phyloP scores from a whole-genome alignment of 805 yeast species.

The Candida quercuum region DNA sequence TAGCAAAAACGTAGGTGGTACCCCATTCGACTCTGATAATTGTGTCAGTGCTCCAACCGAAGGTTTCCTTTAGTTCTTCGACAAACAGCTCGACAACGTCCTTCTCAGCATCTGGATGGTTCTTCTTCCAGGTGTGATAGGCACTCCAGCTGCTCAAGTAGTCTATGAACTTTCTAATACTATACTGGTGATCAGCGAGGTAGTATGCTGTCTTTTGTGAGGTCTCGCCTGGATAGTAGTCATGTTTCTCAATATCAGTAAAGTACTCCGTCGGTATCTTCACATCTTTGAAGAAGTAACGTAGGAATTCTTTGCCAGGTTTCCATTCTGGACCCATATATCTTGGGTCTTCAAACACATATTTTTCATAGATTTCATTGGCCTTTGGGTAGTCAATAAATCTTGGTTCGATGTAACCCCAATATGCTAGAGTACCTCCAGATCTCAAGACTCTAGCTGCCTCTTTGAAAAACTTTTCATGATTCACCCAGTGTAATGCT shows the following conservation, averaged over 20 bases:
- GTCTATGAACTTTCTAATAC: slow-evolving; percentile 40
- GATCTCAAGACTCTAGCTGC: slow-evolving; percentile 44
- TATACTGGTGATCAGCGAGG: slow-evolving; percentile 36
- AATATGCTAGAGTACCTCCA: slow-evolving; percentile 62
- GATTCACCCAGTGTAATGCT: slow-evolving; percentile 73
- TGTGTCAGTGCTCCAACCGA: slow-evolving; percentile 43
- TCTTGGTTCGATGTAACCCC: slow-evolving; percentile 69
- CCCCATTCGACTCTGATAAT: slow-evolving; percentile 46
- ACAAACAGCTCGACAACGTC: slow-evolving; percentile 47
- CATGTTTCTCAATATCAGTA: slow-evolving; percentile 32
- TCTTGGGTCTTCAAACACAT: slow-evolving; percentile 38
- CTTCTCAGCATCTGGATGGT: slow-evolving; percentile 30
- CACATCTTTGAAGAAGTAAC: slow-evolving; percentile 37
- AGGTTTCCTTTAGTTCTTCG: slow-evolving; percentile 33
- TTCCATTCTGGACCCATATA: slow-evolving; percentile 66
- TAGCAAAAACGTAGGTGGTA: slow-evolving; percentile 48
- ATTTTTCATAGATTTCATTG: slow-evolving; percentile 49
- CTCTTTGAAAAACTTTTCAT: slow-evolving; percentile 42
- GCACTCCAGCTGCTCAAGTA: slow-evolving; percentile 66
- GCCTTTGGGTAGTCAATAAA: slow-evolving; percentile 50
- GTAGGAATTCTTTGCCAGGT: slow-evolving; percentile 54
- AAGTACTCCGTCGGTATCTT: slow-evolving; percentile 40
- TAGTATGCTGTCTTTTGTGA: slow-evolving; percentile 23
- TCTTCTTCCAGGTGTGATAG: slow-evolving; percentile 51
- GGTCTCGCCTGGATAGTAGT: slow-evolving; percentile 25